Conservation (phyloP, 2,329 filamentous ascomycete genomes). For the Mycosphaerelloides madeirae region DNA sequence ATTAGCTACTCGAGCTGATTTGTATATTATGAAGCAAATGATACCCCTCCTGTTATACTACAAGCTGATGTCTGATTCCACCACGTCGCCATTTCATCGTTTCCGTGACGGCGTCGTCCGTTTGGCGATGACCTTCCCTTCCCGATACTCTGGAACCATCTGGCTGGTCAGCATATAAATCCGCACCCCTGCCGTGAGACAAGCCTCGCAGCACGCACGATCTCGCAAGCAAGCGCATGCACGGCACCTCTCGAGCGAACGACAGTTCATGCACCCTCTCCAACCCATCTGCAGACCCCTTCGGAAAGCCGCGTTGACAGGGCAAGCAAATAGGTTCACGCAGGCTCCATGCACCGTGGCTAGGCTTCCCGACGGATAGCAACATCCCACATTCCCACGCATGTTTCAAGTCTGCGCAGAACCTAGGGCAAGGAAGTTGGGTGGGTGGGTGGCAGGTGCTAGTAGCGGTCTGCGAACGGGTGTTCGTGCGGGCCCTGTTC, state of each 20-base stretch:
- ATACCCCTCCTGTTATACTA: too few relatives aligned
- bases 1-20: slow-evolving; percentile 64
- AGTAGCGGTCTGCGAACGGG: slow-evolving; percentile 14
- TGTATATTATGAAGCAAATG: too few relatives aligned
- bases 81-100: too few relatives aligned
- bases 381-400: slow-evolving; percentile 6
- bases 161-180: not conserved
- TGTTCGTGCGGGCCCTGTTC: slow-evolving; percentile 11
- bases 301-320: not conserved
- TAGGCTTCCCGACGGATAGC: slow-evolving; percentile 11
- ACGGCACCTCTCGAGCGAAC: slow-evolving; percentile 1
- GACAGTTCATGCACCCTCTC: slow-evolving; percentile 6
- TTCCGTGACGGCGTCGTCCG: too few relatives aligned
- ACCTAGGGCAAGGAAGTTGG: slow-evolving; percentile 15
- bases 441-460: slow-evolving; percentile 15
- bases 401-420: slow-evolving; percentile 20
- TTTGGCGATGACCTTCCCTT: too few relatives aligned
- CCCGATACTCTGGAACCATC: not conserved
- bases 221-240: too few relatives aligned
- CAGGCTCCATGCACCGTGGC: not conserved
- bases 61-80: too few relatives aligned
- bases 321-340: slow-evolving; percentile 12
- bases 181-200: not conserved
- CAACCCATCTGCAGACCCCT: too few relatives aligned
- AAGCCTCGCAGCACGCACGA: slow-evolving; percentile 4